Percentiles rank a stretch among this genome's conserved stretches.
Evolutionary conservation across 176 grass and related monocot species (phyloP).

Genomic region (Raddia guianensis): DNA sequence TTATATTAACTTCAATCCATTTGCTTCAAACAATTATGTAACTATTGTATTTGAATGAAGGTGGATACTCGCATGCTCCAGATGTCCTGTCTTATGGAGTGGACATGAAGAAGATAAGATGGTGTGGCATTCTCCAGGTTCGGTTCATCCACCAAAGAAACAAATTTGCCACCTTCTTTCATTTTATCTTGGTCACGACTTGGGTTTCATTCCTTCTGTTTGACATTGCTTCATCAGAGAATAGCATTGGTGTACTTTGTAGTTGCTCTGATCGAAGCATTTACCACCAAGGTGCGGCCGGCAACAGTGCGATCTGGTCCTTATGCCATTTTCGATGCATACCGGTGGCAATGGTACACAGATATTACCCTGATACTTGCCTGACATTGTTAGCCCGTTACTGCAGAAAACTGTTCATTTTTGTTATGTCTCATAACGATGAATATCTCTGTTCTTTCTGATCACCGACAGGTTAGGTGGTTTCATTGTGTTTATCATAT

Average conservation of each 20-base stretch:
- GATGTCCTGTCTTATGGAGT: conserved; percentile 79
- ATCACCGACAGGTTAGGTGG: conserved; percentile 52
- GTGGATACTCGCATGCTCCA: conserved; percentile 84
- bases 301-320: conserved; percentile 31
- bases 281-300: conserved; percentile 52
- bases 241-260: conserved; percentile 78
- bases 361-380: neutral
- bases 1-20: conserved; percentile 1
- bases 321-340: conserved; percentile 53
- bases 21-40: neutral
- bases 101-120: conserved; percentile 75
- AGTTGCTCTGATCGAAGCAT: conserved; percentile 63
- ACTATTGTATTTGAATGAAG: conserved; percentile 22
- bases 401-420: neutral
- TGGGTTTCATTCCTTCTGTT: neutral
- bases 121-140: conserved; percentile 88
- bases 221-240: conserved; percentile 42
- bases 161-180: neutral
- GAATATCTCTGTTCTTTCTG: neutral
- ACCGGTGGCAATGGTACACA: conserved; percentile 68
- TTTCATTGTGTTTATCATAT: conserved; percentile 47
- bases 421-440: neutral
- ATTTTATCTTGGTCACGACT: neutral
- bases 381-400: neutral
- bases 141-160: neutral